These are phyloP conservation scores for Penicillium sp. DNA, from an alignment of 2,329 filamentous ascomycete genomes.

Conservation along the genomic window DNA sequence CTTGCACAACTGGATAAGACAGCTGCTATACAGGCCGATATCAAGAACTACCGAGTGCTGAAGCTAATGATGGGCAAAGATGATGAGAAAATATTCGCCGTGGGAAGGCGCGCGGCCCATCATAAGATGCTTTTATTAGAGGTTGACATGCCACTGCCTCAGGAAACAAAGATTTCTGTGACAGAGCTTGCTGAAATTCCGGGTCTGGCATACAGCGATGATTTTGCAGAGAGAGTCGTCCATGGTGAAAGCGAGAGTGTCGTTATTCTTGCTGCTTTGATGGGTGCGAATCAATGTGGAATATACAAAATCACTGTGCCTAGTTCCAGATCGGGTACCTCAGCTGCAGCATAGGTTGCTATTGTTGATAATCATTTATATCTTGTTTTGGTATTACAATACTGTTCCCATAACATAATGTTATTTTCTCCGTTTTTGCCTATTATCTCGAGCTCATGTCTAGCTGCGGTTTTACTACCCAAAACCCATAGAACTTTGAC, in stretches of 20 bases:
- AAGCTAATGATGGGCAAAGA: not conserved
- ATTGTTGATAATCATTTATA: not conserved
- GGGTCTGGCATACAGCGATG: not conserved
- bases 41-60: not conserved
- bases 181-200: not conserved
- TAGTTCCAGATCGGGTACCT: not conserved
- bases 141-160: not conserved
- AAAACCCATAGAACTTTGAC: not conserved
- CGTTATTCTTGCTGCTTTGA: not conserved
- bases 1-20: not conserved
- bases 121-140: not conserved
- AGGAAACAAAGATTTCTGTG: not conserved
- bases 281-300: not conserved
- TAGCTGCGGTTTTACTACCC: not conserved
- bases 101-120: not conserved
- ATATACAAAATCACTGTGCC: not conserved
- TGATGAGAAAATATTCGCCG: not conserved
- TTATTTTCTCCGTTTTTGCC: not conserved
- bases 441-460: not conserved
- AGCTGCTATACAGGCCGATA: not conserved
- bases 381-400: not conserved
- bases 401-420: not conserved
- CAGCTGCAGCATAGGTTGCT: not conserved
- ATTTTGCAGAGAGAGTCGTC: not conserved
- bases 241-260: not conserved